Conservation (phyloP, 179 eudicot species). For the Corrigiola litoralis region DNA sequence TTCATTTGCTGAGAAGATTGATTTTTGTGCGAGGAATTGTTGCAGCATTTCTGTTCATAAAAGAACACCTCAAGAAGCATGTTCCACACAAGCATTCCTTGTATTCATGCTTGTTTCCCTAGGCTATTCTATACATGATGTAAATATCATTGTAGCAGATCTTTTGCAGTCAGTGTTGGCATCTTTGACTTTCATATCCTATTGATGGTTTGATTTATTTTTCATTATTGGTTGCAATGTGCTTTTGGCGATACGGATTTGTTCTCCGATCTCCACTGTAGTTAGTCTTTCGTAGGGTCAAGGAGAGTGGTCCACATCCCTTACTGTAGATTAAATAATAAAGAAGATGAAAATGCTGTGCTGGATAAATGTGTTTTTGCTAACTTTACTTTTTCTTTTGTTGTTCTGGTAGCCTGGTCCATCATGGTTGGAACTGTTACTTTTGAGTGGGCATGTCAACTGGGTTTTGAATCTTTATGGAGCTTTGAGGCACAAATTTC, state of each 20-base stretch:
- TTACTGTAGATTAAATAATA: too few relatives aligned
- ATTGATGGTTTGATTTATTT: neutral
- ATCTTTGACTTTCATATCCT: neutral
- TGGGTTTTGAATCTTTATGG: slow-evolving; percentile 85
- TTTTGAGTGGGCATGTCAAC: slow-evolving; percentile 73
- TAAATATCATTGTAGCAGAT: neutral
- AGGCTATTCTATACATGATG: neutral
- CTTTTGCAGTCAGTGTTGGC: neutral
- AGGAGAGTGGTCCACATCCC: neutral
- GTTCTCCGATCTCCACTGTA: too few relatives aligned
- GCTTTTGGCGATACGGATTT: too few relatives aligned
- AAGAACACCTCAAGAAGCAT: neutral
- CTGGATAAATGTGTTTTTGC: slow-evolving; percentile 4
- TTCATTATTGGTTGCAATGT: neutral
- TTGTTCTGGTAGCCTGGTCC: slow-evolving; percentile 73
- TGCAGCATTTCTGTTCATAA: neutral
- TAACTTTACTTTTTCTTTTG: slow-evolving; percentile 8
- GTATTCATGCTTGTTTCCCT: neutral
- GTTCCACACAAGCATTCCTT: neutral
- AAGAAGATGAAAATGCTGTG: neutral
- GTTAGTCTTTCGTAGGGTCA: too few relatives aligned
- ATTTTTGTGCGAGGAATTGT: neutral
- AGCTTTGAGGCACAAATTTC: slow-evolving; percentile 76
- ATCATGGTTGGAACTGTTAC: slow-evolving; percentile 73
- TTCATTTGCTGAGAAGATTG: neutral